Evolutionary conservation across 768 basidiomycete genomes (phyloP).

Genomic region (Termitomyces sp.): DNA sequence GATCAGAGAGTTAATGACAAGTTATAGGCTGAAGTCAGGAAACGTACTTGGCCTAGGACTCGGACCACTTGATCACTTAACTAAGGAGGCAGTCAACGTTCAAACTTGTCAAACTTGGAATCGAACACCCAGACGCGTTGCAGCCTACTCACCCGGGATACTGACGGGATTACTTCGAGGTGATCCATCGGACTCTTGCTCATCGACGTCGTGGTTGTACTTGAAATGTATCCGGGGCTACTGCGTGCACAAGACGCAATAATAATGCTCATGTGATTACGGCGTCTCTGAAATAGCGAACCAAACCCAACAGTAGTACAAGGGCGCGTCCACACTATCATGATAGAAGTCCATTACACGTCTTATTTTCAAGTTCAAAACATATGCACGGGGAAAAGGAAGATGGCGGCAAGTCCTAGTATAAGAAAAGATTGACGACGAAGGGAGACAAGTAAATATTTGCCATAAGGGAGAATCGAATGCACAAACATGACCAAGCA

Average conservation of each 20-base stretch:
- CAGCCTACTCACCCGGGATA: slow-evolving; percentile 46
- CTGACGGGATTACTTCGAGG: slow-evolving; percentile 46
- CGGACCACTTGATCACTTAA: slow-evolving; percentile 66
- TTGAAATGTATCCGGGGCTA: neutral
- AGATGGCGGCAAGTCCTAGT: too few species aligned
- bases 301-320: neutral
- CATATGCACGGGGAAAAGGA: too few species aligned
- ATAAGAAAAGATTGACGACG: too few species aligned
- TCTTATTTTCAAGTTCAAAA: neutral
- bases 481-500: slow-evolving; percentile 19
- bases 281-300: neutral
- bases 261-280: slow-evolving; percentile 16
- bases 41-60: slow-evolving; percentile 70
- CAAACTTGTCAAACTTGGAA: neutral
- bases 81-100: slow-evolving; percentile 29
- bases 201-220: neutral
- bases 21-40: neutral
- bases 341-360: neutral
- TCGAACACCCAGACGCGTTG: neutral
- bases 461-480: neutral
- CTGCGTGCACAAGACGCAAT: neutral
- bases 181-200: slow-evolving; percentile 37
- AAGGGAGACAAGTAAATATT: neutral
- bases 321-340: neutral
- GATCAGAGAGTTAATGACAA: neutral